Conservation (phyloP, 2,329 filamentous ascomycete species). For the Westerdykella sp. region DNA sequence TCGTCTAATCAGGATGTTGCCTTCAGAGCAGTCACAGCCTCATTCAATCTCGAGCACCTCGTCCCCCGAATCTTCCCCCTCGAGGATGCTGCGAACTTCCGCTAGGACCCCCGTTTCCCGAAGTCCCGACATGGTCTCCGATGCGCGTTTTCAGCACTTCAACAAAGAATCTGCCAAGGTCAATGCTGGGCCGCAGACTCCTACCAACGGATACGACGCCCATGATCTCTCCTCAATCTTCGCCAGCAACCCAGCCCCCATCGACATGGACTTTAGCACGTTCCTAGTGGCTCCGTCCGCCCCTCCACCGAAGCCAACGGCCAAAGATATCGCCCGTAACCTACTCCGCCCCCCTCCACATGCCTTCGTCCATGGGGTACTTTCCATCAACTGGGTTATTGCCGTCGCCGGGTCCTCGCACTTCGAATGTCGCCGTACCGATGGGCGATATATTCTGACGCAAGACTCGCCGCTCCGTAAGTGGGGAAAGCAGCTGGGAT, state of each 20-base stretch:
- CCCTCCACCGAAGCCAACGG: background rate
- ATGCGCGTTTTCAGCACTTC: slow-evolving; percentile 2
- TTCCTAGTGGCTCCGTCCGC: background rate
- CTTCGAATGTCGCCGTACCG: slow-evolving; percentile 9
- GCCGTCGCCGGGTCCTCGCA: slow-evolving; percentile 4
- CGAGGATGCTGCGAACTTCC: no score
- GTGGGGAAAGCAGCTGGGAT: slow-evolving; percentile 8
- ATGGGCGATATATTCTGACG: slow-evolving; percentile 14
- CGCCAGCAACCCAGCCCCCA: background rate
- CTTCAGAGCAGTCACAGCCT: no score
- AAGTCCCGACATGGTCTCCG: no score
- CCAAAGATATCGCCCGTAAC: slow-evolving; percentile 3
- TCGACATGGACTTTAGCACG: slow-evolving; percentile 2
- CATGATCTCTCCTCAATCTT: background rate
- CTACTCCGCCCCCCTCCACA: slow-evolving; percentile 13
- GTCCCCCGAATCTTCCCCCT: no score
- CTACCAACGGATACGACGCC: background rate
- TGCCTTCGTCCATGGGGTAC: slow-evolving; percentile 12
- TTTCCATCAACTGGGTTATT: slow-evolving; percentile 18
- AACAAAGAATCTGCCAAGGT: slow-evolving; percentile 13
- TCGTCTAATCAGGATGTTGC: no score
- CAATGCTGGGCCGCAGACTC: slow-evolving; percentile 4
- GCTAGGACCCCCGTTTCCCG: no score
- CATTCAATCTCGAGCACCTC: no score
- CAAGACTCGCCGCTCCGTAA: slow-evolving; percentile 7